phyloP scores from a whole-genome alignment of 1,284 basidiomycete species.

The Sanghuangporus weigelae region DNA sequence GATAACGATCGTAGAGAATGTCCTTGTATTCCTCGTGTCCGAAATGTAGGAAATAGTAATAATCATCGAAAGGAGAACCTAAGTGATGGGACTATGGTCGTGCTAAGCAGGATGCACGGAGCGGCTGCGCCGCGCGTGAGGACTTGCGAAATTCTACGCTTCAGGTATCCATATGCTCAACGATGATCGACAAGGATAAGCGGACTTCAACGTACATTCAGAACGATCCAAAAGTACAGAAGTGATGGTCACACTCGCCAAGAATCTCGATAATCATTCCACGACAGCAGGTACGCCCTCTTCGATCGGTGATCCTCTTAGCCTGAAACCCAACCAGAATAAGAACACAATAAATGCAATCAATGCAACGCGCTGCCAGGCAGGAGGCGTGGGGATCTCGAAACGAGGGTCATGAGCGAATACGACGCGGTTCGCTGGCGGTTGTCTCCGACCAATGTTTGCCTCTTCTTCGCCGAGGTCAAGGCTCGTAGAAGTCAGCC shows the following conservation, averaged over 20 bases:
- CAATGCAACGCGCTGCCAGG: conserved; percentile 43
- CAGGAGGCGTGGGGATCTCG: conserved; percentile 38
- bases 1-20: no score
- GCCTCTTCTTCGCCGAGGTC: conserved; percentile 14
- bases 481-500: not conserved
- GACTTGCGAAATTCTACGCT: no score
- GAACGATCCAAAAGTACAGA: not conserved
- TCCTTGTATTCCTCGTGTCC: no score
- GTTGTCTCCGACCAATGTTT: not conserved
- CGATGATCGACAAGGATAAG: not conserved
- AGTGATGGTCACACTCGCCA: not conserved
- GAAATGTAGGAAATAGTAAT: no score
- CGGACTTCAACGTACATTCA: not conserved
- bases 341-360: conserved; percentile 36
- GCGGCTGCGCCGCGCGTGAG: no score
- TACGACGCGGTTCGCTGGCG: conserved; percentile 8
- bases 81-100: no score
- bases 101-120: no score
- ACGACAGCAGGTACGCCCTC: conserved; percentile 13
- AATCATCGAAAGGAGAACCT: no score
- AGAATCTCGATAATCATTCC: not conserved
- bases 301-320: conserved; percentile 23
- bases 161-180: no score
- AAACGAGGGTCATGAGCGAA: conserved; percentile 35
- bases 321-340: conserved; percentile 38